Evolutionary conservation across 768 basidiomycete species (phyloP).

Genomic region (Daedaleopsis nitida): DNA sequence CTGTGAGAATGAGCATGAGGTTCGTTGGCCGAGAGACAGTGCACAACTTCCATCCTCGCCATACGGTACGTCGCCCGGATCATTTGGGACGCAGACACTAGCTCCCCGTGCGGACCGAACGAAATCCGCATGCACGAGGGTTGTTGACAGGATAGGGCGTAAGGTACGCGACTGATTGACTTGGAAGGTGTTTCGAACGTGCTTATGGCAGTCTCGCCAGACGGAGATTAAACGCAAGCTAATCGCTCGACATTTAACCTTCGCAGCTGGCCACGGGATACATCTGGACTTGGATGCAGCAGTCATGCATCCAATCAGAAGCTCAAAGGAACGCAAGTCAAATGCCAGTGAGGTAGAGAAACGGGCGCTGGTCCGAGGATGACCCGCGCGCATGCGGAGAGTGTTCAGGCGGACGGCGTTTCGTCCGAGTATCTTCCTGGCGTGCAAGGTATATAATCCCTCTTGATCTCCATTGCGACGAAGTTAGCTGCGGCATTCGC

Average conservation of each 20-base stretch:
- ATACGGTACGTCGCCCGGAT: too few relatives aligned
- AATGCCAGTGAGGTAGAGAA: background rate
- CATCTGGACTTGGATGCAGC: background rate
- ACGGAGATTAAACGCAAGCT: too few relatives aligned
- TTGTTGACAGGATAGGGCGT: too few relatives aligned
- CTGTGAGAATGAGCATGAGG: background rate
- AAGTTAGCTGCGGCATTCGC: too few relatives aligned
- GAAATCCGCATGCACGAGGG: too few relatives aligned
- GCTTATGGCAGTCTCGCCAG: too few relatives aligned
- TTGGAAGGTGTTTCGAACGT: too few relatives aligned
- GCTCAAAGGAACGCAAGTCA: background rate
- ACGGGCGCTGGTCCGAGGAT: background rate
- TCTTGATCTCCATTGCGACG: too few relatives aligned
- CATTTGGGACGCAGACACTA: too few relatives aligned
- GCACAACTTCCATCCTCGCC: too few relatives aligned
- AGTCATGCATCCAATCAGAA: background rate
- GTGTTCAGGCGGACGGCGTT: background rate
- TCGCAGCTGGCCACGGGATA: background rate
- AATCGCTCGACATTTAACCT: background rate
- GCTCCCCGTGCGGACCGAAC: too few relatives aligned
- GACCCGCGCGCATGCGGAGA: background rate
- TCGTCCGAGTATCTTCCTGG: slow-evolving; percentile 1
- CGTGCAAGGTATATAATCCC: background rate
- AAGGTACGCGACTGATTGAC: too few relatives aligned
- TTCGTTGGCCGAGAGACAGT: background rate